Evolutionary conservation across 371 early-diverging fungal species (phyloP), one percentile per base, ranked within the genome.

Genomic region (Mucor irregularis): DNA sequence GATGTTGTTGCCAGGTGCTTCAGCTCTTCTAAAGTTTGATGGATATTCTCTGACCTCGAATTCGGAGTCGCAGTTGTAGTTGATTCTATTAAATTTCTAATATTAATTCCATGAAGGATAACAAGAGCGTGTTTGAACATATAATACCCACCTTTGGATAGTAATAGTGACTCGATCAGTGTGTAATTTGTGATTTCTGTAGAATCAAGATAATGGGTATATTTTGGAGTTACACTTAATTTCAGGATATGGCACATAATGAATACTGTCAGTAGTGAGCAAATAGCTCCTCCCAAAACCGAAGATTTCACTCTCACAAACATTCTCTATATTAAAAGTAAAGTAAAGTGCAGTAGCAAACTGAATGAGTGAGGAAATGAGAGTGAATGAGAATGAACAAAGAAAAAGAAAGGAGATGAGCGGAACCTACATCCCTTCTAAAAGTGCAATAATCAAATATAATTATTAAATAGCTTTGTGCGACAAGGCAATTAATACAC

Each of bases 161-260:
- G 39, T 21, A 72, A 35, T 11, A 72, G 50, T 10, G 37, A 46
- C 24, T 68, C 69, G 16, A 72, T 51, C 19, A 65, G 31, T 47
- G 60, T 63, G 28, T 72, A 72, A 30, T 72, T 69, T 7, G 64
- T 66, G 17, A 68, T 48, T 38, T 72, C 64, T 25, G 62, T 66
- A 4, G 69, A 60, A 46, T 72, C 73, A n/a, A 53, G 25, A 49
- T 54, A 56, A 2, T 33, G 30, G 13, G 25, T 39, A 31, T 33
- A 40, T 19, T 14, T 14, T 25, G 47, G 30, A 6, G 40, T 34
- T 26, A 26, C 17, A 37, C 46, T 47, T 37, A 53, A 19, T 24
- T 51, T 47, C 11, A 60, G 25, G 11, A 60, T 42, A n/a, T 60
- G 60, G 39, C 34, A 53, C 34, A 60, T 28, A 11, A 60, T 40